A percentile compares a stretch with the other conserved stretches of the same genome.
These are phyloP conservation scores for Backusella sp. DNA, from an alignment of 192 early-diverging fungal species.

Conservation along the genomic window DNA sequence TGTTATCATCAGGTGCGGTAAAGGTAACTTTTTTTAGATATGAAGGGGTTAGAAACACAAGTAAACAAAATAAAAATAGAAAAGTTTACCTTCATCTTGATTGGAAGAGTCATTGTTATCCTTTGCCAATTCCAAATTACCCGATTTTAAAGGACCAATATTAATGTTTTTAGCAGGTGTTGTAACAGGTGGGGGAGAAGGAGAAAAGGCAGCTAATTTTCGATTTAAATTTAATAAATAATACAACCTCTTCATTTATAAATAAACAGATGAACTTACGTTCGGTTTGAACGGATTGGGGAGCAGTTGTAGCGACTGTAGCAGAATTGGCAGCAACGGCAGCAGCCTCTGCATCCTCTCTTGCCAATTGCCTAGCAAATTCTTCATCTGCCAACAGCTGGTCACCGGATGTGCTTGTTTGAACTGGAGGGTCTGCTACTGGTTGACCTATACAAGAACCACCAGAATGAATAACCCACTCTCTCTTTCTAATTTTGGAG, in stretches of 20 bases:
- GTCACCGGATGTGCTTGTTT: constrained; percentile 38
- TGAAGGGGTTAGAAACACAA: not conserved
- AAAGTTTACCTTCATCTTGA: not conserved
- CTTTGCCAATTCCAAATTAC: not conserved
- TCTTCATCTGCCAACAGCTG: constrained; percentile 52
- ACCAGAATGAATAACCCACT: not conserved
- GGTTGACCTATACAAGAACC: not conserved
- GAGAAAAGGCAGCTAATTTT: not conserved
- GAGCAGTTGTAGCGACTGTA: not conserved
- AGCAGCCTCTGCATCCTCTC: constrained; percentile 3
- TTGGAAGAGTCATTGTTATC: not conserved
- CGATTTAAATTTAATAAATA: not conserved
- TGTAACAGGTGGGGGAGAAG: not conserved
- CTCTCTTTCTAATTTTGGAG: not conserved
- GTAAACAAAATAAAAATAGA: not conserved
- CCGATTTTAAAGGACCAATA: not conserved
- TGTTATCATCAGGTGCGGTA: not conserved
- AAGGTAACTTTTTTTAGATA: not conserved
- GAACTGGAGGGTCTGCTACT: not conserved
- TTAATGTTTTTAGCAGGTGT: not conserved
- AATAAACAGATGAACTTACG: not conserved
- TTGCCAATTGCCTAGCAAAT: constrained; percentile 47
- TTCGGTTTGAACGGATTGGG: not conserved
- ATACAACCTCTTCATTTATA: not conserved
- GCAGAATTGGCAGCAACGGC: not conserved